Base-by-base conservation (phyloP, 441 rosid genomes). In the Pelargonium fulgidum region DNA sequence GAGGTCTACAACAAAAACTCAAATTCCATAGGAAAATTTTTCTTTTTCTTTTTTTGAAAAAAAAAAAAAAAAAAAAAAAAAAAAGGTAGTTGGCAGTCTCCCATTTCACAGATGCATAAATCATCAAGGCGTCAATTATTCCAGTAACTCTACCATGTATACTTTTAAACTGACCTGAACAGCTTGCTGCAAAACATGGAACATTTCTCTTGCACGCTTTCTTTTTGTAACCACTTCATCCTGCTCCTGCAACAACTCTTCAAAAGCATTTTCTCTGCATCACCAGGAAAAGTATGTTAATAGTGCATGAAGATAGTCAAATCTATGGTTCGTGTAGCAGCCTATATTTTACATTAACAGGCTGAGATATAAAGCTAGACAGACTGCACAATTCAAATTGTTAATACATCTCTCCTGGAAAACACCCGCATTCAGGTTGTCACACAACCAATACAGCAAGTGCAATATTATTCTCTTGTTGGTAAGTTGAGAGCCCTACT, bases 161-260 rank as follows among this genome's bases (percentile, higher is more conserved):
- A 6, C 47, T 9, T 7, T 67, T 41, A 2, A 66, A 78, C 81
- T 73, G 19, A 84, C 88, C 84, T 79, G 72, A 24, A 81, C 44
- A 17, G 83, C 83, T 63, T 81, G 78, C 66, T 78, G 67, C 69
- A 85, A 65, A 52, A 74, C 80, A 64, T 1, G 62, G 70, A 61
- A 64, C 24, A 68, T 29, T 79, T 78, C 85, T 19, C 7, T 68
- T 2, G 77, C 62, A 0, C 29, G 75, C 39, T 71, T 77, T 78
- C 85, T 76, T 67, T 70, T 72, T 36, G 36, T 24, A 19, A 17
- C 77, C 52, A 76, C 13, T 66, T 71, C 82, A 0, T 79, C 81
- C 7, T 44, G 47, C 75, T 83, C 85, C 75, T 72, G 78, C 20
- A 81, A 76, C 56, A 81, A 68, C 64, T 81, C 85, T 72, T 81